Conservation (phyloP, 2,329 filamentous ascomycete species). For the Claviceps fusiformis region DNA sequence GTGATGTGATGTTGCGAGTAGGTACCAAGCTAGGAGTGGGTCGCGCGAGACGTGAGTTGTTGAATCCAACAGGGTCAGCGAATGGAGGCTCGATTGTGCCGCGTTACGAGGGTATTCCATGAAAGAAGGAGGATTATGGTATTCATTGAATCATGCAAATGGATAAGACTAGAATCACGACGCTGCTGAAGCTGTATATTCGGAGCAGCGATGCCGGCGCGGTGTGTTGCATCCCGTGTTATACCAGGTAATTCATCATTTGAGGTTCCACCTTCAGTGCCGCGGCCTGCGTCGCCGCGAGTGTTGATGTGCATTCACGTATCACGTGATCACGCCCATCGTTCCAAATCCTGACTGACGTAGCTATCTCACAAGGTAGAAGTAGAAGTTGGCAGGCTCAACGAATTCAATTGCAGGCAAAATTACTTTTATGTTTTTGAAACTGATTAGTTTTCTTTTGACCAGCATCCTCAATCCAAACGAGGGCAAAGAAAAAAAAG, state of each 20-base stretch:
- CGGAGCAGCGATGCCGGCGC: conserved; percentile 3
- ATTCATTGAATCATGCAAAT: neutral
- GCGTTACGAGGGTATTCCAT: conserved; percentile 3
- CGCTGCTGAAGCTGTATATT: neutral
- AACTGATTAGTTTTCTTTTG: too few relatives aligned
- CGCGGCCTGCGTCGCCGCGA: neutral
- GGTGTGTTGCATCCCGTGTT: conserved; percentile 3
- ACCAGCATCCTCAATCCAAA: neutral
- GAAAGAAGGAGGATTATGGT: neutral
- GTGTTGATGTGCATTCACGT: neutral
- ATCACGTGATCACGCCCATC: conserved; percentile 1
- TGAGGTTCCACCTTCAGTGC: conserved; percentile 2
- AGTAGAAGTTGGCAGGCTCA: neutral
- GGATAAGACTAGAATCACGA: neutral
- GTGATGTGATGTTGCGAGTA: conserved; percentile 10
- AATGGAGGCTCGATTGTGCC: conserved; percentile 3
- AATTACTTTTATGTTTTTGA: too few relatives aligned
- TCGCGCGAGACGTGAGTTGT: conserved; percentile 9
- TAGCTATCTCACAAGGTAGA: neutral
- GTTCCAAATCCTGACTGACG: neutral
- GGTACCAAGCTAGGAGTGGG: conserved; percentile 8
- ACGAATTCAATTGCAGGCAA: neutral
- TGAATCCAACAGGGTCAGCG: neutral
- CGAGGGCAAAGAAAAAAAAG: neutral
- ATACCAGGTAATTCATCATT: conserved; percentile 3